phyloP scores from a whole-genome alignment of 768 basidiomycete genomes.

The Albatrellus ellisii region DNA sequence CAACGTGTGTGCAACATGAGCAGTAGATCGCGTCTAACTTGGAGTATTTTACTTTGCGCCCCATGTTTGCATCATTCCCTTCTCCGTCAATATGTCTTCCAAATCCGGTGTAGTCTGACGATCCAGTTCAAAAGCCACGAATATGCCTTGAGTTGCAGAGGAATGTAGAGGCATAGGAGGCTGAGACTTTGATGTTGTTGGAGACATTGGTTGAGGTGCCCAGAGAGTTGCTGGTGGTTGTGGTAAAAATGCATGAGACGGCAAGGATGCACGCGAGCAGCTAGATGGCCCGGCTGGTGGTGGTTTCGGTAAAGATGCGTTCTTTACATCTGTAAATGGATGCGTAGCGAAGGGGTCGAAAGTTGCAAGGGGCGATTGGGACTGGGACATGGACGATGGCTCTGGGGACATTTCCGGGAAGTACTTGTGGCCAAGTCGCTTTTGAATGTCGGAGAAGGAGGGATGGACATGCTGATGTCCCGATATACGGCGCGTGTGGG shows the following conservation, averaged over 20 bases:
- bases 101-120: constrained; percentile 44
- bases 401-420: no score
- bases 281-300: constrained; percentile 34
- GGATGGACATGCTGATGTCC: no score
- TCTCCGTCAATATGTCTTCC: constrained; percentile 28
- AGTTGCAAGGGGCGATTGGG: constrained; percentile 23
- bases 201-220: constrained; percentile 5
- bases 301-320: constrained; percentile 24
- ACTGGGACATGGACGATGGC: constrained; percentile 13
- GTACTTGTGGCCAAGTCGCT: no score
- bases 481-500: no score
- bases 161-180: not conserved
- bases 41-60: constrained; percentile 10
- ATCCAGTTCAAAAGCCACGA: constrained; percentile 37
- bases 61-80: constrained; percentile 20
- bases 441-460: no score
- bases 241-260: no score
- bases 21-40: no score
- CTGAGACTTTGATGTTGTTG: constrained; percentile 3
- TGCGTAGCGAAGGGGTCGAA: constrained; percentile 49
- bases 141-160: constrained; percentile 20
- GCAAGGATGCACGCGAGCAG: constrained; percentile 34
- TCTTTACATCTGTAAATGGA: constrained; percentile 36
- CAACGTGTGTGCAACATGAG: no score
- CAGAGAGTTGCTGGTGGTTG: not conserved